A percentile compares a stretch with the other conserved stretches of the same genome.
Conservation (phyloP, 2,329 filamentous ascomycete genomes). For the Trichoderma guizhouense region DNA sequence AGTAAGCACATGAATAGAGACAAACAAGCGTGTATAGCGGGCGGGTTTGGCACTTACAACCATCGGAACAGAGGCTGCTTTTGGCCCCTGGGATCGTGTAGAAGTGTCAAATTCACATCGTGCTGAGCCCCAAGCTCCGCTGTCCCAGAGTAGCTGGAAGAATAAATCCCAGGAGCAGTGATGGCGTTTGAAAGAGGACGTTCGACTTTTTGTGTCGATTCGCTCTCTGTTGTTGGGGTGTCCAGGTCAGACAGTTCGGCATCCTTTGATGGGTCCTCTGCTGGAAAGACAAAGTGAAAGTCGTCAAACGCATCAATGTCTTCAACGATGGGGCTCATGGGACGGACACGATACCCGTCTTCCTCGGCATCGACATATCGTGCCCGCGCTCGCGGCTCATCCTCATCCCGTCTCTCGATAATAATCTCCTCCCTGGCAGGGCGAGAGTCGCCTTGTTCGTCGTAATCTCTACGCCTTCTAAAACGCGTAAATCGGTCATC, state of each 20-base stretch:
- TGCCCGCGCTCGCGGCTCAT: background rate
- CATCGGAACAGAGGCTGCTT: constrained; percentile 40
- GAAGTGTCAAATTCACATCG: constrained; percentile 33
- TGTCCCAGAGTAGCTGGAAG: constrained; percentile 39
- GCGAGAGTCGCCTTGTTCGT: background rate
- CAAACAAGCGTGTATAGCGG: background rate
- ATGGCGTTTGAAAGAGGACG: constrained; percentile 9
- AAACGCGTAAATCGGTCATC: background rate
- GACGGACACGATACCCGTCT: background rate
- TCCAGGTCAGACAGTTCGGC: constrained; percentile 32
- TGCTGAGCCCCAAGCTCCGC: constrained; percentile 37
- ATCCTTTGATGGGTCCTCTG: constrained; percentile 25
- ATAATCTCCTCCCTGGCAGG: background rate
- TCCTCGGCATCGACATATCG: background rate
- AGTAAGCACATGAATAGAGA: background rate
- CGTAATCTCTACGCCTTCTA: background rate
- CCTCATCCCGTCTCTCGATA: background rate
- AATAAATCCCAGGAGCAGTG: constrained; percentile 29
- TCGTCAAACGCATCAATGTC: constrained; percentile 31
- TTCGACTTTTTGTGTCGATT: constrained; percentile 20
- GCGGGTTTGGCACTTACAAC: constrained; percentile 31
- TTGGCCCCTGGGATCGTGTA: constrained; percentile 33
- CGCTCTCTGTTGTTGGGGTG: constrained; percentile 27
- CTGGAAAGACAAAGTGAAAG: constrained; percentile 27
- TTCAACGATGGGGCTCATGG: constrained; percentile 22